These are phyloP conservation scores for Ochetophila trinervis DNA, from an alignment of 306 rosid species.

Conservation along the genomic window DNA sequence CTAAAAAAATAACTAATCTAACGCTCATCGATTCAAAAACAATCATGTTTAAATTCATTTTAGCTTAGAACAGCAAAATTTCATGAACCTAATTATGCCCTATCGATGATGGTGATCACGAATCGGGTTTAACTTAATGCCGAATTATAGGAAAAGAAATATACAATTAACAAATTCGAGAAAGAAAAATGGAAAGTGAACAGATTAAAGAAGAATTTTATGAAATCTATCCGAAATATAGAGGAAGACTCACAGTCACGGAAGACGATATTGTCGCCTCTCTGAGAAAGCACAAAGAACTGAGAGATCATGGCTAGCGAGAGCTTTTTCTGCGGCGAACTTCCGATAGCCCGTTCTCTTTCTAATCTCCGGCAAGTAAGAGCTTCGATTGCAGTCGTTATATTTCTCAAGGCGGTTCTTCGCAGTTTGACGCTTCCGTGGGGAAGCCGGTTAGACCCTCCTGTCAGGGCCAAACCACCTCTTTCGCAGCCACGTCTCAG, in stretches of 20 bases:
- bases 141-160: background rate
- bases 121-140: too few relatives aligned
- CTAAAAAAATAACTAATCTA: too few relatives aligned
- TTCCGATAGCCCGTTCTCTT: background rate
- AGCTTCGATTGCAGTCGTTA: background rate
- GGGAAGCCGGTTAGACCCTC: background rate
- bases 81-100: too few relatives aligned
- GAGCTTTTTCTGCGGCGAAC: background rate
- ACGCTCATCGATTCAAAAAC: too few relatives aligned
- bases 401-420: too few relatives aligned
- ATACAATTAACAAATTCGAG: background rate
- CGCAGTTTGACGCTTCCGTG: background rate
- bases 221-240: background rate
- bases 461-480: background rate
- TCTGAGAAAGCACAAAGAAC: conserved; percentile 89
- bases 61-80: too few relatives aligned
- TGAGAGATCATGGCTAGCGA: conserved; percentile 64
- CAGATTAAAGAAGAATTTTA: background rate
- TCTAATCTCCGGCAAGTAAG: background rate
- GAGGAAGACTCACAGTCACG: conserved; percentile 61
- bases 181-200: background rate
- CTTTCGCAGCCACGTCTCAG: conserved; percentile 22
- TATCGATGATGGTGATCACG: too few relatives aligned
- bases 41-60: too few relatives aligned
- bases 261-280: conserved; percentile 91